phyloP scores from a whole-genome alignment of 768 basidiomycete genomes.

The Paxillus ammoniavirescens region DNA sequence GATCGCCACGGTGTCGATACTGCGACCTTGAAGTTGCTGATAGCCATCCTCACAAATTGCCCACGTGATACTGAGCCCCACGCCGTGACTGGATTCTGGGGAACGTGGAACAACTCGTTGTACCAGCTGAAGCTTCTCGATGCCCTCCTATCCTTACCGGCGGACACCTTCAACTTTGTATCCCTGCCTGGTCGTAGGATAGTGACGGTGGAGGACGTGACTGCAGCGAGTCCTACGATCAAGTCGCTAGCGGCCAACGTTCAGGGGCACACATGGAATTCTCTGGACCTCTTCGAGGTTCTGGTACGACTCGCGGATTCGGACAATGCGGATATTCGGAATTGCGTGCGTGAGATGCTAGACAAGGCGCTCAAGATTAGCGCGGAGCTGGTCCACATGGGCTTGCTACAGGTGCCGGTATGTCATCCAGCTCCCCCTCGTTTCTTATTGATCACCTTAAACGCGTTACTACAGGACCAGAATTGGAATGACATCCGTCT shows the following conservation, averaged over 20 bases:
- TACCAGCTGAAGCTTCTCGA: constrained; percentile 88
- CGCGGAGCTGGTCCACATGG: constrained; percentile 93
- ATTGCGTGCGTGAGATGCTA: constrained; percentile 83
- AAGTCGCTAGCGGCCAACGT: constrained; percentile 87
- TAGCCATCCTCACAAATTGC: constrained; percentile 81
- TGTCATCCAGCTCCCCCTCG: constrained; percentile 30
- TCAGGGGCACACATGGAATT: constrained; percentile 94
- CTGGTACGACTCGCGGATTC: constrained; percentile 78
- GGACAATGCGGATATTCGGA: constrained; percentile 67
- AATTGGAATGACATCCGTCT: constrained; percentile 85
- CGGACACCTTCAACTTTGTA: constrained; percentile 92
- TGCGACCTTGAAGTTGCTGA: constrained; percentile 83
- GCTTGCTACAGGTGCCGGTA: constrained; percentile 86
- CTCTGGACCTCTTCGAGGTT: constrained; percentile 84
- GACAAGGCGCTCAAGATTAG: constrained; percentile 93
- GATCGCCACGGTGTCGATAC: constrained; percentile 87
- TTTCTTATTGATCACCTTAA: constrained; percentile 2
- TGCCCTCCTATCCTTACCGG: constrained; percentile 82
- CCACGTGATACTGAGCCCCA: constrained; percentile 75
- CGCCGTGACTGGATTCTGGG: constrained; percentile 85
- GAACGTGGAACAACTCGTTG: constrained; percentile 78
- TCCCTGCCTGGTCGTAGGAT: constrained; percentile 79
- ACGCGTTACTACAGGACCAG: constrained; percentile 48
- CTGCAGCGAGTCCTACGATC: constrained; percentile 85
- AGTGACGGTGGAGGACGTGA: constrained; percentile 86